Percentiles rank a stretch among this genome's conserved stretches.
Evolutionary conservation across 2,329 filamentous ascomycete species (phyloP).

Genomic region (Colletotrichum horii): DNA sequence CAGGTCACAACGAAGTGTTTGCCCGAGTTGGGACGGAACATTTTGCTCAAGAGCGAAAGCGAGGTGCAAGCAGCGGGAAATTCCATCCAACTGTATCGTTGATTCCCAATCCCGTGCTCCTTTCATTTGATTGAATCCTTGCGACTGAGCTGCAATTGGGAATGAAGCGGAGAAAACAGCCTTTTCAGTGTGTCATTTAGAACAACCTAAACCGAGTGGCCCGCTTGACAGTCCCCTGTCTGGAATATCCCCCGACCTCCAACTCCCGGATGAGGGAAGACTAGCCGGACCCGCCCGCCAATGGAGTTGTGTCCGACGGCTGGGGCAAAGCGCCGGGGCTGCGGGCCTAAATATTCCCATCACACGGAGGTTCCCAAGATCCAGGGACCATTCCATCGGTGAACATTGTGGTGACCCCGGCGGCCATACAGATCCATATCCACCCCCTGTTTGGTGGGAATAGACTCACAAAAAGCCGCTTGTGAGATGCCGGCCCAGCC

Average conservation of each 20-base stretch:
- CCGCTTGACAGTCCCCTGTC: background rate
- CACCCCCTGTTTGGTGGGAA: slow-evolving; percentile 1
- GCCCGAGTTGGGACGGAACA: background rate
- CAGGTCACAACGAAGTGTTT: background rate
- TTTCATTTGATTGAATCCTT: slow-evolving; percentile 1
- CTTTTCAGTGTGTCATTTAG: background rate
- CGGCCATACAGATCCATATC: background rate
- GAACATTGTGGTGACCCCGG: background rate
- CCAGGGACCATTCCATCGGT: background rate
- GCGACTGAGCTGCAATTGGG: background rate
- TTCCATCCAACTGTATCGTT: background rate
- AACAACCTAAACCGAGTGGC: background rate
- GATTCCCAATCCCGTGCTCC: background rate
- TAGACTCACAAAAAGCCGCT: background rate
- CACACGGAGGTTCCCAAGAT: background rate
- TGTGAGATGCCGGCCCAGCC: background rate
- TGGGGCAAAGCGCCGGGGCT: background rate
- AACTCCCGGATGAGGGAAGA: background rate
- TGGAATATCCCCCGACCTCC: background rate
- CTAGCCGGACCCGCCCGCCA: background rate
- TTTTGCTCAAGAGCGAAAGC: background rate
- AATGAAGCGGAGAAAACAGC: background rate
- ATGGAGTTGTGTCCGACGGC: background rate
- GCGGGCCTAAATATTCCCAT: background rate
- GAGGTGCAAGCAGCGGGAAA: background rate